A percentile compares a stretch with the other conserved stretches of the same genome.
These are phyloP conservation scores for Pseudocercospora musae DNA, from an alignment of 2,329 filamentous ascomycete species.

Conservation along the genomic window DNA sequence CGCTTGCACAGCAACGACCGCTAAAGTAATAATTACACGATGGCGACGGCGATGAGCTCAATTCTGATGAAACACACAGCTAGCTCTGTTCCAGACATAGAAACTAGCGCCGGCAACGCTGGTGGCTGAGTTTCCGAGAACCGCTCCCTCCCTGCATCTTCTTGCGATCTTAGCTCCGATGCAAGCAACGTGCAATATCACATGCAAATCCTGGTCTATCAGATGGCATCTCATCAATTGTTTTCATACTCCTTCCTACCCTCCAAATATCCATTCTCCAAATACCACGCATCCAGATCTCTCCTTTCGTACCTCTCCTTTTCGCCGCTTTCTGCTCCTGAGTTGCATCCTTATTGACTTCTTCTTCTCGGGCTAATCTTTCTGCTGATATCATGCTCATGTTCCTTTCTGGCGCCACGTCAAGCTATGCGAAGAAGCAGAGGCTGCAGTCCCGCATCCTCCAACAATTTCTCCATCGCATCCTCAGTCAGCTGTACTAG, in stretches of 20 bases:
- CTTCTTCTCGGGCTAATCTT: neutral
- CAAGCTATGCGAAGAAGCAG: slow-evolving; percentile 12
- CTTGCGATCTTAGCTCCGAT: neutral
- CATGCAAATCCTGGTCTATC: neutral
- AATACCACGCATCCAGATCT: neutral
- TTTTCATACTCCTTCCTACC: neutral
- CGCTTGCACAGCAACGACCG: neutral
- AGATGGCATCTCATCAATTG: neutral
- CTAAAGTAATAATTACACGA: neutral
- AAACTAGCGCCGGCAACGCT: neutral
- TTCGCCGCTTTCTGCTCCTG: neutral
- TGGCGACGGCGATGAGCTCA: neutral
- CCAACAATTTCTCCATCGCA: slow-evolving; percentile 16
- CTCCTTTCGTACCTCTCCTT: neutral
- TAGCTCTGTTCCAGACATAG: neutral
- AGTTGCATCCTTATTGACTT: neutral
- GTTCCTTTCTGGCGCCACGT: neutral
- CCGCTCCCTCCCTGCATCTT: neutral
- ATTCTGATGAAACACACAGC: neutral
- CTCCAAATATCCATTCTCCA: neutral
- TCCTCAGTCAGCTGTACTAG: slow-evolving; percentile 18
- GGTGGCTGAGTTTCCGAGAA: neutral
- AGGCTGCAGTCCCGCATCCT: slow-evolving; percentile 18
- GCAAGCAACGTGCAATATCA: neutral
- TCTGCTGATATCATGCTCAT: neutral